Conservation (phyloP, 1,284 basidiomycete species). For the Cutaneotrichosporon sp. region DNA sequence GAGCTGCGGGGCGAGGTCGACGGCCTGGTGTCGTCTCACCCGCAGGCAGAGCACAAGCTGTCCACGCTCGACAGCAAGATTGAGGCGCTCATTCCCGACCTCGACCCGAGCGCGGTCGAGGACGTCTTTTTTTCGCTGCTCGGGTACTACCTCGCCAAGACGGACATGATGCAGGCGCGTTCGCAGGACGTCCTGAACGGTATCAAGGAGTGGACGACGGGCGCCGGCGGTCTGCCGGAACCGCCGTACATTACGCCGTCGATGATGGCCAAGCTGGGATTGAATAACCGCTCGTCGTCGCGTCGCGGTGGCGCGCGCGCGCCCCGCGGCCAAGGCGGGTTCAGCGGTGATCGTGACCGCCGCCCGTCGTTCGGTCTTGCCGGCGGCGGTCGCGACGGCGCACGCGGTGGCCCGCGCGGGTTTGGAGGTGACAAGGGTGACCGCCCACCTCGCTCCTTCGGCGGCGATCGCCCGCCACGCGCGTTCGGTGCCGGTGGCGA, state of each 20-base stretch:
- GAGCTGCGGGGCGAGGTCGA: constrained; percentile 56
- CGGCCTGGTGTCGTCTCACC: constrained; percentile 50
- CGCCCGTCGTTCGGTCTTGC: not conserved
- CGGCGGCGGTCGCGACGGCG: not conserved
- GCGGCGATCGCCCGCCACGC: not conserved
- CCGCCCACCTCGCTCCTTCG: not conserved
- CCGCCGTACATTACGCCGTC: constrained; percentile 54
- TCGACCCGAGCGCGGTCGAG: constrained; percentile 58
- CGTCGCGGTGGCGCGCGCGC: not conserved
- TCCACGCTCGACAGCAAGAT: constrained; percentile 47
- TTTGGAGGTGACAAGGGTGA: constrained; percentile 1
- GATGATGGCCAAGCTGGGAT: constrained; percentile 50
- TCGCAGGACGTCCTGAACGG: constrained; percentile 56
- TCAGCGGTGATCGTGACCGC: not conserved
- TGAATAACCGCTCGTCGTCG: constrained; percentile 3
- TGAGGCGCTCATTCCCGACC: constrained; percentile 41
- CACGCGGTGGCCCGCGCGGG: not conserved
- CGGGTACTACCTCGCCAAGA: constrained; percentile 67
- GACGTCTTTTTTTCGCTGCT: constrained; percentile 67
- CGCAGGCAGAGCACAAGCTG: constrained; percentile 9
- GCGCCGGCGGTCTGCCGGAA: constrained; percentile 53
- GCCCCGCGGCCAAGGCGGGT: not conserved
- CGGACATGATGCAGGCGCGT: constrained; percentile 53
- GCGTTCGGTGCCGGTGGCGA: not conserved
- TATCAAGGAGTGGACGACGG: constrained; percentile 61